A percentile compares a stretch with the other conserved stretches of the same genome.
These are phyloP conservation scores for Piloderma croceum DNA, from an alignment of 768 basidiomycete genomes.

Conservation along the genomic window DNA sequence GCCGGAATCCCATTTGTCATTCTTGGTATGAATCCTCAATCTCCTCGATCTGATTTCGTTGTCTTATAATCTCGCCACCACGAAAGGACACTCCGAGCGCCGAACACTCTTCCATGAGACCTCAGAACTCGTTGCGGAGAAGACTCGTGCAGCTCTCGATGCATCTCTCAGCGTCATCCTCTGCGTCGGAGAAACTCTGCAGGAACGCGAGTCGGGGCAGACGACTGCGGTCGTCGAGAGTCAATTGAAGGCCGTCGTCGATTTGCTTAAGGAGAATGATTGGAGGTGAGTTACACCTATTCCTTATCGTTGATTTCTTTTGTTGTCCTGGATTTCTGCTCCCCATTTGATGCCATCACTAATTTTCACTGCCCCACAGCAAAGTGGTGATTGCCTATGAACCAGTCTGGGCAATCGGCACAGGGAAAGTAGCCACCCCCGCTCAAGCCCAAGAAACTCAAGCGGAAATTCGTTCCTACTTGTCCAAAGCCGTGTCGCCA, in stretches of 20 bases:
- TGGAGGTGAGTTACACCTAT: conserved; percentile 62
- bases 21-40: conserved; percentile 50
- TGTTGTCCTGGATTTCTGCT: neutral
- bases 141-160: conserved; percentile 79
- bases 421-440: conserved; percentile 90
- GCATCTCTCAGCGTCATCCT: conserved; percentile 81
- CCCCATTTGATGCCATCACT: neutral
- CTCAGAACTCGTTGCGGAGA: conserved; percentile 75
- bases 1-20: conserved; percentile 88
- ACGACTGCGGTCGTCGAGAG: conserved; percentile 76
- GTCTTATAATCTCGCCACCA: too few relatives aligned
- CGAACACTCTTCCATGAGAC: conserved; percentile 89
- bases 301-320: neutral
- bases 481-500: conserved; percentile 57
- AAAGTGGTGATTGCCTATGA: conserved; percentile 94
- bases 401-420: conserved; percentile 98
- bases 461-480: conserved; percentile 70
- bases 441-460: conserved; percentile 94
- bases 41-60: too few relatives aligned
- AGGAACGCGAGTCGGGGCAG: conserved; percentile 73
- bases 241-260: conserved; percentile 75
- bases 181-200: conserved; percentile 92
- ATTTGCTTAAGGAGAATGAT: conserved; percentile 52
- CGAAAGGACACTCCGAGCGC: conserved; percentile 88
- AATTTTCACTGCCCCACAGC: conserved; percentile 32